phyloP scores from a whole-genome alignment of 2,329 filamentous ascomycete species.

The Monosporascus sp. region DNA sequence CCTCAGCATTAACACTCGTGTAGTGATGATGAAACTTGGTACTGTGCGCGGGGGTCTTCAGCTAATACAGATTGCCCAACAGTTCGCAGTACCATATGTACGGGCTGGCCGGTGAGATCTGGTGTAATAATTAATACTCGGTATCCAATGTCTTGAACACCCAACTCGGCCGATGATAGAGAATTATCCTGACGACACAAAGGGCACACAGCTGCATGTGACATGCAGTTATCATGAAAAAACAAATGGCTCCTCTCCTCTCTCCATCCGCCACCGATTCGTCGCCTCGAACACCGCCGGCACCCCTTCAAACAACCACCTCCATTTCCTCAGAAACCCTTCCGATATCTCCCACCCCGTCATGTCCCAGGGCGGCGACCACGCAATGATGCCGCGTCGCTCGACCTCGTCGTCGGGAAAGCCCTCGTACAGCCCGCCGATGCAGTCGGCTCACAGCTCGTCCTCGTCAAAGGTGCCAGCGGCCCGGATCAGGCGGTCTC shows the following conservation, averaged over 20 bases:
- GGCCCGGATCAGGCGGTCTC: conserved; percentile 35
- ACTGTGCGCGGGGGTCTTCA: too few relatives aligned
- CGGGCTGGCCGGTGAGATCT: too few relatives aligned
- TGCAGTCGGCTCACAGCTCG: conserved; percentile 36
- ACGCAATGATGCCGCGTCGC: conserved; percentile 35
- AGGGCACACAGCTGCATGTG: conserved; percentile 2
- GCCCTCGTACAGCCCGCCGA: conserved; percentile 38
- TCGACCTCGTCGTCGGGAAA: conserved; percentile 37
- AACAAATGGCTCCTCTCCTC: conserved; percentile 26
- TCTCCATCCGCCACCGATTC: conserved; percentile 29
- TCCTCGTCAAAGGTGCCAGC: conserved; percentile 35
- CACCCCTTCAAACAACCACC: conserved; percentile 24
- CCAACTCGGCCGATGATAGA: too few relatives aligned
- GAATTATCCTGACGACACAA: too few relatives aligned
- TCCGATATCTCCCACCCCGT: conserved; percentile 36
- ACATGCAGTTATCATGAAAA: conserved; percentile 14
- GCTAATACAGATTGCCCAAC: too few relatives aligned
- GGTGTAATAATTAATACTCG: too few relatives aligned
- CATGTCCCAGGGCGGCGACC: conserved; percentile 36
- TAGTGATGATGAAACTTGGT: too few relatives aligned
- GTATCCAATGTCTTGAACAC: too few relatives aligned
- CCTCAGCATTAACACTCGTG: too few relatives aligned
- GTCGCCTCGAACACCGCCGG: conserved; percentile 27
- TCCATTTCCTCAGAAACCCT: conserved; percentile 34
- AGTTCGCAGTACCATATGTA: too few relatives aligned